Evolutionary conservation across 805 yeast species (phyloP).

Genomic region (Alloascoidea africana): DNA sequence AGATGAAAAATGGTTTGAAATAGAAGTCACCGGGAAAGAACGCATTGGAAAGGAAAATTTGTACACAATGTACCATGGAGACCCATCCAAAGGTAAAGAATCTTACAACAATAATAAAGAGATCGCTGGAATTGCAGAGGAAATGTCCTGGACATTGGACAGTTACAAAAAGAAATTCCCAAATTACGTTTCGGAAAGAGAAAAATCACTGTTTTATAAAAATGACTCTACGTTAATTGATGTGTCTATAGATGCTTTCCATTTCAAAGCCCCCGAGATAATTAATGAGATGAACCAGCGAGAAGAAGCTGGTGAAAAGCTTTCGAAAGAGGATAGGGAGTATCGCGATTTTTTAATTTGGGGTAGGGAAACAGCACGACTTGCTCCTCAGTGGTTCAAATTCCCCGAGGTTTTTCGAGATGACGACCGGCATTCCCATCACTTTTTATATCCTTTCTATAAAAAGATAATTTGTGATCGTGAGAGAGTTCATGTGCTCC

Average conservation of each 20-base stretch:
- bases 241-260: slow-evolving; percentile 5
- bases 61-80: not conserved
- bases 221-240: slow-evolving; percentile 6
- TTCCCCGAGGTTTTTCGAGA: slow-evolving; percentile 15
- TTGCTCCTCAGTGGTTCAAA: slow-evolving; percentile 14
- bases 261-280: slow-evolving; percentile 3
- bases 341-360: slow-evolving; percentile 7
- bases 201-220: not conserved
- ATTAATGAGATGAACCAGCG: slow-evolving; percentile 4
- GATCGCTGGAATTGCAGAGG: slow-evolving; percentile 9
- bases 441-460: slow-evolving; percentile 18
- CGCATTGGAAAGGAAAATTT: slow-evolving; percentile 10
- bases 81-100: not conserved
- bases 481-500: slow-evolving; percentile 20
- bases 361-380: slow-evolving; percentile 10
- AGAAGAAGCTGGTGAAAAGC: slow-evolving; percentile 1
- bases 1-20: slow-evolving; percentile 13
- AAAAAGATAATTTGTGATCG: slow-evolving; percentile 16
- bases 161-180: slow-evolving; percentile 6
- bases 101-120: not conserved
- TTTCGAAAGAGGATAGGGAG: not conserved
- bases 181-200: not conserved
- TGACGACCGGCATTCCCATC: slow-evolving; percentile 14
- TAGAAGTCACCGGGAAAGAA: slow-evolving; percentile 13
- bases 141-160: slow-evolving; percentile 3